Conservation (phyloP, 805 yeast species). For the Hyphopichia homilentoma region DNA sequence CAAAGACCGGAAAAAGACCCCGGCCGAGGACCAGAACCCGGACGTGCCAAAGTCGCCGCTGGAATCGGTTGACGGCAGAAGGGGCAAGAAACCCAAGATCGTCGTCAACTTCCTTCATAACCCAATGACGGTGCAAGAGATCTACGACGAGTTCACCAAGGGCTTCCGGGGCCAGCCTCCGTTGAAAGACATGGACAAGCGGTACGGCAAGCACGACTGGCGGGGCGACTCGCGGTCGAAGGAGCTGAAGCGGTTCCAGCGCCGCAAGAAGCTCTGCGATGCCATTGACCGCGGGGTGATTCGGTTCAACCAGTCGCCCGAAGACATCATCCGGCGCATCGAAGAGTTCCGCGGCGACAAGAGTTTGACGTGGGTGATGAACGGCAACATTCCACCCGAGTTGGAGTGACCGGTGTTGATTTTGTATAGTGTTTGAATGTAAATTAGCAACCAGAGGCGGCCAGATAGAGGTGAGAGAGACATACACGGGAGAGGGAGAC, state of each 20-base stretch:
- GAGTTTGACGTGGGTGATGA: conserved; percentile 45
- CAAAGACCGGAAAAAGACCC: neutral
- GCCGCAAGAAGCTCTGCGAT: conserved; percentile 41
- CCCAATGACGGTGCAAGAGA: conserved; percentile 42
- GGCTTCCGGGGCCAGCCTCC: conserved; percentile 45
- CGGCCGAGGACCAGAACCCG: neutral
- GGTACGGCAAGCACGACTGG: conserved; percentile 44
- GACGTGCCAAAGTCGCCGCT: neutral
- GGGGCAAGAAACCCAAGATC: conserved; percentile 24
- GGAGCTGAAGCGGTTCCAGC: conserved; percentile 40
- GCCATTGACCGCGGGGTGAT: conserved; percentile 39
- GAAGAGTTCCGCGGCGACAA: conserved; percentile 42
- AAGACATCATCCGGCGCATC: conserved; percentile 37
- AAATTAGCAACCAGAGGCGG: neutral
- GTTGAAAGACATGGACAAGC: conserved; percentile 37
- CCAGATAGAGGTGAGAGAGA: neutral
- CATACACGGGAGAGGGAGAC: neutral
- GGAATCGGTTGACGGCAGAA: conserved; percentile 1
- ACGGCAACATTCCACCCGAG: conserved; percentile 40
- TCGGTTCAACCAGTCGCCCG: conserved; percentile 37
- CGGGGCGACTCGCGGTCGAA: conserved; percentile 44
- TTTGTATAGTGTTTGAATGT: neutral
- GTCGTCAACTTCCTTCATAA: conserved; percentile 38
- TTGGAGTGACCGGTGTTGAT: conserved; percentile 10
- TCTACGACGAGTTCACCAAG: conserved; percentile 41